These are phyloP conservation scores for Guadua angustifolia DNA, from an alignment of 176 grass and related monocot genomes.

Conservation along the genomic window DNA sequence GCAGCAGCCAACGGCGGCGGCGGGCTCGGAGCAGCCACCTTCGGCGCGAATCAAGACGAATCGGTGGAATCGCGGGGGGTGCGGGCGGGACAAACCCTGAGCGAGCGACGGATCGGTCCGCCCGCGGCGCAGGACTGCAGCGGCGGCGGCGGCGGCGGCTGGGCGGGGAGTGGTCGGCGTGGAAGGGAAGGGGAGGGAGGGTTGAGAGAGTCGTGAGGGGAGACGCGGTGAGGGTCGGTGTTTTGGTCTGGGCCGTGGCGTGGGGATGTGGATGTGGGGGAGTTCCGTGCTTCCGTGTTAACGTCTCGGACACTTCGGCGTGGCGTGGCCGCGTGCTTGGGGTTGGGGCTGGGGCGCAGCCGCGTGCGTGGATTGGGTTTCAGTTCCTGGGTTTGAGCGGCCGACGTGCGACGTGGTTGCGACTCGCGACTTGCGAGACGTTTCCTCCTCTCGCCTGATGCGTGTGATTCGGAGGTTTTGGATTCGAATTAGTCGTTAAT, in stretches of 20 bases:
- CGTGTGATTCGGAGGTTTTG: too few species aligned
- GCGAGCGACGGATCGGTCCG: conserved; percentile 35
- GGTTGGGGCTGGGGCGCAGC: not conserved
- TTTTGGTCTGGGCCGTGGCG: conserved; percentile 33
- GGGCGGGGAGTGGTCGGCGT: conserved; percentile 38
- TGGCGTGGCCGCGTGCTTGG: not conserved
- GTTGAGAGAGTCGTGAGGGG: not conserved
- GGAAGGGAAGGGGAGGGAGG: not conserved
- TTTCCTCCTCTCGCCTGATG: too few species aligned
- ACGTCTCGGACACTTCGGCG: conserved; percentile 46
- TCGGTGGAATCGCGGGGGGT: not conserved
- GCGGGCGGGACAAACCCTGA: not conserved
- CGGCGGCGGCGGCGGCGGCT: conserved; percentile 25
- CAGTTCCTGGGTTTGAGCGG: not conserved
- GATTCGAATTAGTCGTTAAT: too few species aligned
- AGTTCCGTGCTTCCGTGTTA: too few species aligned
- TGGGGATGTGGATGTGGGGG: not conserved
- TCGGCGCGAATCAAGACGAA: conserved; percentile 37
- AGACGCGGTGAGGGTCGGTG: conserved; percentile 44
- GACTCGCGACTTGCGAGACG: not conserved
- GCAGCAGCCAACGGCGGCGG: conserved; percentile 15
- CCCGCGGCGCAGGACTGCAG: not conserved
- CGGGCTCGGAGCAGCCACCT: conserved; percentile 15
- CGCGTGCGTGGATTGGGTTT: too few species aligned
- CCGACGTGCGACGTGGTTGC: not conserved